Evolutionary conservation across 345 rosid species (phyloP).

Genomic region (Psidium friedrichsthalianum): DNA sequence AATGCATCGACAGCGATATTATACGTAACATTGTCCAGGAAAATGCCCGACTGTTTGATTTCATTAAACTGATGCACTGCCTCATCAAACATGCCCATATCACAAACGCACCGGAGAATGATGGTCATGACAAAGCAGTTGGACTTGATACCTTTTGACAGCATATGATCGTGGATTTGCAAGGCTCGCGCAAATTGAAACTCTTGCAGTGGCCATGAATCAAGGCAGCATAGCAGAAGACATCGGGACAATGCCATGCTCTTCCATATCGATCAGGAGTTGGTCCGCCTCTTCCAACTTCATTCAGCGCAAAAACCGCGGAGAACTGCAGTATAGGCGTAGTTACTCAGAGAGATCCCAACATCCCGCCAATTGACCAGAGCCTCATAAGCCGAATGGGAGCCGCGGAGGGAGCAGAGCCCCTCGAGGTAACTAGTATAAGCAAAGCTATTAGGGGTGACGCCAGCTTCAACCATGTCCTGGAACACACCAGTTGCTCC

Average conservation of each 20-base stretch:
- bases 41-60: conserved; percentile 23
- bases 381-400: conserved; percentile 27
- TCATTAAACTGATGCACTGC: conserved; percentile 25
- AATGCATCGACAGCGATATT: conserved; percentile 41
- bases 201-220: conserved; percentile 35
- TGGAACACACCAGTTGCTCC: conserved; percentile 26
- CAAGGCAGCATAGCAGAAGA: conserved; percentile 24
- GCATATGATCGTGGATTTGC: conserved; percentile 30
- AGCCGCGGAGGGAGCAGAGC: conserved; percentile 31
- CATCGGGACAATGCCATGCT: conserved; percentile 29
- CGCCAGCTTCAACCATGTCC: conserved; percentile 32
- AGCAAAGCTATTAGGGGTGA: conserved; percentile 29
- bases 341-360: conserved; percentile 21
- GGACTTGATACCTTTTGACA: conserved; percentile 33
- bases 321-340: conserved; percentile 33
- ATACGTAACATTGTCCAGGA: conserved; percentile 48
- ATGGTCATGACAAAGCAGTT: conserved; percentile 43
- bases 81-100: conserved; percentile 21
- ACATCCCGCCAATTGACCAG: conserved; percentile 11
- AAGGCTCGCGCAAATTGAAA: conserved; percentile 34
- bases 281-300: conserved; percentile 41
- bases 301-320: conserved; percentile 47
- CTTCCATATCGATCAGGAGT: conserved; percentile 35
- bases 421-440: conserved; percentile 52
- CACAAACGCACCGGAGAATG: conserved; percentile 48